These are phyloP conservation scores for Haplosporangium sp. DNA, from an alignment of 371 early-diverging fungal species.

Conservation along the genomic window DNA sequence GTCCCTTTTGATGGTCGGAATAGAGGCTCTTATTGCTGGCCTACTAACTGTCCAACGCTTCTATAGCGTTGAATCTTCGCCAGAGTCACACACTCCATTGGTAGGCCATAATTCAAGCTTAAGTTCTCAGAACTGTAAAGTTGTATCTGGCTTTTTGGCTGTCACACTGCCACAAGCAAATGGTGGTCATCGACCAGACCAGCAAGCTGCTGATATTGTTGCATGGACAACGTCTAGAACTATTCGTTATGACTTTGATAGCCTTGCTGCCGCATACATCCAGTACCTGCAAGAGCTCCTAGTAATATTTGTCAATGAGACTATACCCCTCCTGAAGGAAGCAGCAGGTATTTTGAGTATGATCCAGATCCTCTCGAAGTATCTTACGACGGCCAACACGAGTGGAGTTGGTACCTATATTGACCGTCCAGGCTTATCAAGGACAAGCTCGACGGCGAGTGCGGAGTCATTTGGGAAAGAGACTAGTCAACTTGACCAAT, in stretches of 20 bases:
- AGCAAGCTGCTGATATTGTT: slow-evolving; percentile 34
- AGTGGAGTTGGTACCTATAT: background rate
- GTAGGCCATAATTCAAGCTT: background rate
- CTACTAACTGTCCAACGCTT: slow-evolving; percentile 31
- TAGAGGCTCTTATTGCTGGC: slow-evolving; percentile 47
- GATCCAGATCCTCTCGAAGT: slow-evolving; percentile 43
- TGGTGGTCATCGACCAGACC: slow-evolving; percentile 34
- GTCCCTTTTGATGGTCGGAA: slow-evolving; percentile 48
- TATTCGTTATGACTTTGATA: slow-evolving; percentile 35
- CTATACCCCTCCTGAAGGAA: slow-evolving; percentile 47
- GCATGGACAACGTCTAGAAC: slow-evolving; percentile 53
- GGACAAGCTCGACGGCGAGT: slow-evolving; percentile 12
- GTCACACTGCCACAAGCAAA: slow-evolving; percentile 47
- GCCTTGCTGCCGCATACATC: slow-evolving; percentile 42
- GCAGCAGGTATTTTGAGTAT: slow-evolving; percentile 37
- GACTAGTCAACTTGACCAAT: slow-evolving; percentile 25
- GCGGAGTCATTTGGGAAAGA: background rate
- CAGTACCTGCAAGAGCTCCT: slow-evolving; percentile 36
- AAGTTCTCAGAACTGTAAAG: slow-evolving; percentile 9
- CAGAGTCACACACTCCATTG: background rate
- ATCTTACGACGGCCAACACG: slow-evolving; percentile 14
- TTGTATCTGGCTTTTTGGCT: slow-evolving; percentile 37
- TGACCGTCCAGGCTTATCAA: background rate
- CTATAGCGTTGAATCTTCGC: slow-evolving; percentile 12
- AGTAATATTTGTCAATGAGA: slow-evolving; percentile 43